Evolutionary conservation across 768 basidiomycete species (phyloP).

Genomic region (Amanita muscaria): DNA sequence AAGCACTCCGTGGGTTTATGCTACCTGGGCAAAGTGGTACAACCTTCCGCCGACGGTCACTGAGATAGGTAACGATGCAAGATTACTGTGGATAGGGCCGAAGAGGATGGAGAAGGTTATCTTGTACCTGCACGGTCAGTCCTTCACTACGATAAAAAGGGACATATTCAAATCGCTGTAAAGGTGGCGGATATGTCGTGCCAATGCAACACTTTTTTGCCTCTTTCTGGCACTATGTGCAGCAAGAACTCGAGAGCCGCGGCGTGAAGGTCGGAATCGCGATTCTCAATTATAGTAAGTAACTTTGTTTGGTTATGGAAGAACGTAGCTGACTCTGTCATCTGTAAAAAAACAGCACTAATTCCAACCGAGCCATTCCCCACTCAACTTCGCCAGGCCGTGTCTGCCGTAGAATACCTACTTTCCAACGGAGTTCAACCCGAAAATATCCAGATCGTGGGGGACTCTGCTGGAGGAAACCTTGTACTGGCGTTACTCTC

Average conservation of each 20-base stretch:
- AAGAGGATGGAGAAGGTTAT: conserved; percentile 24
- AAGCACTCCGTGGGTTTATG: conserved; percentile 16
- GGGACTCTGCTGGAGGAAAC: conserved; percentile 28
- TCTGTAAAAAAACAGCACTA: conserved; percentile 14
- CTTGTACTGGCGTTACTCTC: conserved; percentile 23
- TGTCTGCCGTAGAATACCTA: conserved; percentile 21
- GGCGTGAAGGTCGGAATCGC: conserved; percentile 16
- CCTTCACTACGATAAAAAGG: no score
- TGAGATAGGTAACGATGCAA: conserved; percentile 20
- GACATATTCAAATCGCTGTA: no score
- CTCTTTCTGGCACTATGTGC: conserved; percentile 19
- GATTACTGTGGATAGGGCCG: conserved; percentile 26
- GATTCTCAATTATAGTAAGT: conserved; percentile 18
- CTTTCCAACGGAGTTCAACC: conserved; percentile 16
- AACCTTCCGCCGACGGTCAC: conserved; percentile 17
- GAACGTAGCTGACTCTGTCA: not conserved
- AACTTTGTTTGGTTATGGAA: not conserved
- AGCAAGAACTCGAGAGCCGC: conserved; percentile 9
- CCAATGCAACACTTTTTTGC: conserved; percentile 15
- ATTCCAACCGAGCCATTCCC: conserved; percentile 24
- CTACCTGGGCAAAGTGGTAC: conserved; percentile 16
- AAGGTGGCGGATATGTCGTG: conserved; percentile 23
- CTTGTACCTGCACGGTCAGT: conserved; percentile 24
- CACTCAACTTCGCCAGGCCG: conserved; percentile 21
- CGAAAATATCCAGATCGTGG: conserved; percentile 20